A percentile compares a stretch with the other conserved stretches of the same genome.
Evolutionary conservation across 176 grass and related monocot species (phyloP).

Genomic region (Eragrostis curvula): DNA sequence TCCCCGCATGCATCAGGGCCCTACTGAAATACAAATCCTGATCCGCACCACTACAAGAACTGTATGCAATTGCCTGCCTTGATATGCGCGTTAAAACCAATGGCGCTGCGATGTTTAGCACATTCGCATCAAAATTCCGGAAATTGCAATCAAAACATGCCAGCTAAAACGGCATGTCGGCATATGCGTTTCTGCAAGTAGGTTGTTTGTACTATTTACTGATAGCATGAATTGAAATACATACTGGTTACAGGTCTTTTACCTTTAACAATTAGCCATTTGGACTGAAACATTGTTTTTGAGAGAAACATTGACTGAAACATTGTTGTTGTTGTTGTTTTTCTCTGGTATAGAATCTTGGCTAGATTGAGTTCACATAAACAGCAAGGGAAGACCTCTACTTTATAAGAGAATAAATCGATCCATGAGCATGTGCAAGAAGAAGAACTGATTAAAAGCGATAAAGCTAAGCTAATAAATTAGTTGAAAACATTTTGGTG

Average conservation of each 20-base stretch:
- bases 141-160: slow-evolving; percentile 9
- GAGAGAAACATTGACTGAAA: too few relatives aligned
- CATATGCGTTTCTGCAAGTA: slow-evolving; percentile 14
- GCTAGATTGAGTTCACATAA: background rate
- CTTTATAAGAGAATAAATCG: background rate
- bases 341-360: background rate
- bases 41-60: slow-evolving; percentile 15
- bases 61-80: background rate
- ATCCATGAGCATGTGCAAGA: background rate
- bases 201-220: background rate
- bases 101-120: background rate
- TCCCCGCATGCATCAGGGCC: slow-evolving; percentile 6
- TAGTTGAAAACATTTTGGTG: background rate
- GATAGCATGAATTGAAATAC: background rate
- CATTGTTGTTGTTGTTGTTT: background rate
- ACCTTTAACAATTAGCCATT: background rate
- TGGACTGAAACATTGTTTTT: background rate
- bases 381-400: background rate
- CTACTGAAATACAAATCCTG: slow-evolving; percentile 26
- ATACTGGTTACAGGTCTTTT: background rate
- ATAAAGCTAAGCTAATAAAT: background rate
- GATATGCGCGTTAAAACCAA: background rate
- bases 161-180: slow-evolving; percentile 4
- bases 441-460: background rate
- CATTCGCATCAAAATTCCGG: background rate